Conservation (phyloP, 2,329 filamentous ascomycete genomes). For the Penicillium sp. region DNA sequence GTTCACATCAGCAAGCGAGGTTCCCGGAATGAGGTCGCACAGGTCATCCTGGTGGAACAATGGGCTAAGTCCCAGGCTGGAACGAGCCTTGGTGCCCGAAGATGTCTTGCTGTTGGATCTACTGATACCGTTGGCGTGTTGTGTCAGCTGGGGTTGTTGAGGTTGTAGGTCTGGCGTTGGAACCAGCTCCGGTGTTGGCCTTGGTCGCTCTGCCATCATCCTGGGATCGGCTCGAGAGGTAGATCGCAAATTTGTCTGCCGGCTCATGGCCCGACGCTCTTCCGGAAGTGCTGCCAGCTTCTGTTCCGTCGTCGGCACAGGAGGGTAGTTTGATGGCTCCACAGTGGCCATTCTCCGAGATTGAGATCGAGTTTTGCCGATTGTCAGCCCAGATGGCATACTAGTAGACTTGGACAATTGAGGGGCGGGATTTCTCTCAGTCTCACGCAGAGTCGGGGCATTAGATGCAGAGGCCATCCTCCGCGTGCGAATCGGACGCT, state of each 20-base stretch:
- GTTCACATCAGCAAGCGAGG: constrained; percentile 45
- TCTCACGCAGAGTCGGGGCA: constrained; percentile 37
- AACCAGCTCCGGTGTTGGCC: not conserved
- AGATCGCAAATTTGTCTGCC: constrained; percentile 22
- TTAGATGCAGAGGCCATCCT: constrained; percentile 41
- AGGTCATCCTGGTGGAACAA: constrained; percentile 45
- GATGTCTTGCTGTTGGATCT: constrained; percentile 36
- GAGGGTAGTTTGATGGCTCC: constrained; percentile 34
- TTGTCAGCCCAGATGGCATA: constrained; percentile 37
- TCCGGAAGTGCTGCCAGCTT: constrained; percentile 25
- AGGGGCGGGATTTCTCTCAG: constrained; percentile 31
- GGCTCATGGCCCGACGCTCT: constrained; percentile 14
- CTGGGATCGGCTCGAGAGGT: constrained; percentile 19
- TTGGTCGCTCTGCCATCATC: constrained; percentile 8
- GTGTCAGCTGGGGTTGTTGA: constrained; percentile 17
- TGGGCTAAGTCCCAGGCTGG: constrained; percentile 40
- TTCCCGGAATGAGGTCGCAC: constrained; percentile 42
- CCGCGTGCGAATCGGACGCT: constrained; percentile 44
- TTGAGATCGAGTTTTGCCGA: constrained; percentile 49
- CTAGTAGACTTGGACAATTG: constrained; percentile 38
- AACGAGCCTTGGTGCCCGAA: constrained; percentile 34
- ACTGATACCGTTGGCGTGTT: constrained; percentile 21
- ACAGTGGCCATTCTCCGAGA: constrained; percentile 35
- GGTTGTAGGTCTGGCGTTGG: constrained; percentile 6
- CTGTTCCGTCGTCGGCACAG: constrained; percentile 25